These are phyloP conservation scores for Dendrobium catenatum DNA, from an alignment of 106 monocot genomes.

Conservation along the genomic window DNA sequence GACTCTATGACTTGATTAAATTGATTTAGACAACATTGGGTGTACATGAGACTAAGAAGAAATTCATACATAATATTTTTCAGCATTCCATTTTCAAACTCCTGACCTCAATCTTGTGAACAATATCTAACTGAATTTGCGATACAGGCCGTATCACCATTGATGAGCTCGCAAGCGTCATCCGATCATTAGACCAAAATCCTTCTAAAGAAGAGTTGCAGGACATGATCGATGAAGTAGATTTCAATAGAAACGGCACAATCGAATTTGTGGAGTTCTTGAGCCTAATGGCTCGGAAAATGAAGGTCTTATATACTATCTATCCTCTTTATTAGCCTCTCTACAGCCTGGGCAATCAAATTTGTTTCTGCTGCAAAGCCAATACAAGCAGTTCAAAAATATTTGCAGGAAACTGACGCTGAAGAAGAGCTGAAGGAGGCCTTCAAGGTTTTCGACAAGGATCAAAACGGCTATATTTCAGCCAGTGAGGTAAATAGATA, in stretches of 20 bases:
- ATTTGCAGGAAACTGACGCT: constrained; percentile 31
- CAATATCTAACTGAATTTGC: background rate
- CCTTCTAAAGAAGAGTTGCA: constrained; percentile 27
- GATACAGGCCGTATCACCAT: constrained; percentile 34
- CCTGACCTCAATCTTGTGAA: too few species aligned
- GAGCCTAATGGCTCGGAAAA: constrained; percentile 29
- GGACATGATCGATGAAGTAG: constrained; percentile 43
- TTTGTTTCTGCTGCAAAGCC: too few species aligned
- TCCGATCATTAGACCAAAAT: constrained; percentile 33
- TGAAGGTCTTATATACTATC: constrained; percentile 4
- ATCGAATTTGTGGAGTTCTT: constrained; percentile 46
- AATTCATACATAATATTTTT: too few species aligned
- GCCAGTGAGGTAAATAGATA: constrained; percentile 27
- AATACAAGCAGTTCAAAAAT: too few species aligned
- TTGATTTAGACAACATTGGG: too few species aligned
- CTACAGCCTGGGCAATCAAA: too few species aligned
- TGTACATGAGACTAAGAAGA: too few species aligned
- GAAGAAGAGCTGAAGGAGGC: constrained; percentile 52
- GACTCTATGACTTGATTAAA: too few species aligned
- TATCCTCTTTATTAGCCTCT: too few species aligned
- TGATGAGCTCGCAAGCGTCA: constrained; percentile 40
- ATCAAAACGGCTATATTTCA: constrained; percentile 53
- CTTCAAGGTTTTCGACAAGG: constrained; percentile 51
- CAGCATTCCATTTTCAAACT: too few species aligned
- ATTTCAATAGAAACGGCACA: constrained; percentile 36